Evolutionary conservation across 139 green algal species (phyloP), one percentile per base, ranked within the genome.

Genomic region (Chlorella vulgaris): DNA sequence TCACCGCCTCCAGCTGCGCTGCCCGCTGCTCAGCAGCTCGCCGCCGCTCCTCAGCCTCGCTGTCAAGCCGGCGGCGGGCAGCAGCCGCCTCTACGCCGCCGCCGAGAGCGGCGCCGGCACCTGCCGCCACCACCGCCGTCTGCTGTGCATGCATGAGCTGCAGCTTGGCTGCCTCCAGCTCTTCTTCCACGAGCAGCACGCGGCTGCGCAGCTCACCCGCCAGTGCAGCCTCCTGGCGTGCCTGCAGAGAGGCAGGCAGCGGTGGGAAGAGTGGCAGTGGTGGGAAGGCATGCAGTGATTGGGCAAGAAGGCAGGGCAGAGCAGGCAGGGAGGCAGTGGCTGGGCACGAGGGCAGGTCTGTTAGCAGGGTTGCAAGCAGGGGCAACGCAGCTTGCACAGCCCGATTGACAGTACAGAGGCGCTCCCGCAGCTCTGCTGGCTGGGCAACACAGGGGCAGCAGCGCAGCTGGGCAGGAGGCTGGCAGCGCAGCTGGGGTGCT

Each of bases 181-280:
- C 65, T 39, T 87, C 82, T 29, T 87, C 76, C 21, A 87, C 63
- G 0, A 83, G 50, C 50, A 81, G 10, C 63, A 84, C 62, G 36
- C 65, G 31, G 61, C 47, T 70, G 67, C 73, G 75, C 51, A 81
- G 43, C 75, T 87, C 43, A 26, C 50, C 65, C 19, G 40, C 39
- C 19, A 55, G n/a, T 8, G 51, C 42, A 18, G 69, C 68, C 51
- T 70, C 83, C 47, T 76, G 43, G 4, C 77, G 77, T 22, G 69
- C 51, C 73, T 68, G 73, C 67, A 58, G 42, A 3, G 42, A 7
- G 18, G 62, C 24, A 24, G n/a, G 33, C 62, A 42, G 29, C 63
- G n/a, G 55, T 5, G 22, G 55, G 21, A 28, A 8, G 18, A n/a
- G 18, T 8, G 18, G 55, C 18, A 28, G 55, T 15, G 18, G 55